A percentile compares a stretch with the other conserved stretches of the same genome.
Conservation (phyloP, 139 green algal species). For the Chlorokybus atmophyticus region DNA sequence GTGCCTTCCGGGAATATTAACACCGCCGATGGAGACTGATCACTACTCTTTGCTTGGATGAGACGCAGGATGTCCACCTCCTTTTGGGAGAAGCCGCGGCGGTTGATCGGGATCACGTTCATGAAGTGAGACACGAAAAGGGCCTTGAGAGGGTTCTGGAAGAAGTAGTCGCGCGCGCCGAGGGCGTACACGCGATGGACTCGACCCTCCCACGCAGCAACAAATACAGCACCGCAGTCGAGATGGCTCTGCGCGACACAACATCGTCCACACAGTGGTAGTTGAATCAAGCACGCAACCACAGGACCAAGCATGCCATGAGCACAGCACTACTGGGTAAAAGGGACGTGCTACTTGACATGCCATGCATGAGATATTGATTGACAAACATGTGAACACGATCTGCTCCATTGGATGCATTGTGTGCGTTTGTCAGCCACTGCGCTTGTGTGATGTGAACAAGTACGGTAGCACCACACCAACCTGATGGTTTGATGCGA, state of each 20-base stretch:
- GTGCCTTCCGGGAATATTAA: slow-evolving; percentile 24
- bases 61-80: slow-evolving; percentile 12
- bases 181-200: slow-evolving; percentile 19
- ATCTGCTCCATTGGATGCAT: slow-evolving; percentile 1
- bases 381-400: slow-evolving; percentile 7
- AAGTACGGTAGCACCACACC: slow-evolving; percentile 1
- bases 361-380: too few species aligned
- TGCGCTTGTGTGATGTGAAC: not conserved
- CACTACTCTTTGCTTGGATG: slow-evolving; percentile 1
- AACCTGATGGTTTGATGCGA: slow-evolving; percentile 18
- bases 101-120: slow-evolving; percentile 24
- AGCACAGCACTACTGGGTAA: slow-evolving; percentile 8
- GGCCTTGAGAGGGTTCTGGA: slow-evolving; percentile 13
- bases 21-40: slow-evolving; percentile 4
- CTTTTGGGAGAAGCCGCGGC: slow-evolving; percentile 16
- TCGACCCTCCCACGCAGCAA: slow-evolving; percentile 7
- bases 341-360: too few species aligned
- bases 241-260: slow-evolving; percentile 18
- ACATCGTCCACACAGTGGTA: not conserved
- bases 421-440: slow-evolving; percentile 2
- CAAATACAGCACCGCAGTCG: slow-evolving; percentile 14
- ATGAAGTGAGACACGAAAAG: slow-evolving; percentile 23
- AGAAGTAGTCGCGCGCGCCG: slow-evolving; percentile 22
- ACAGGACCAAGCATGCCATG: not conserved
- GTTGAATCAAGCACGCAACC: not conserved